Evolutionary conservation across 208 protist species (phyloP).

Genomic region (Leishmania major): DNA sequence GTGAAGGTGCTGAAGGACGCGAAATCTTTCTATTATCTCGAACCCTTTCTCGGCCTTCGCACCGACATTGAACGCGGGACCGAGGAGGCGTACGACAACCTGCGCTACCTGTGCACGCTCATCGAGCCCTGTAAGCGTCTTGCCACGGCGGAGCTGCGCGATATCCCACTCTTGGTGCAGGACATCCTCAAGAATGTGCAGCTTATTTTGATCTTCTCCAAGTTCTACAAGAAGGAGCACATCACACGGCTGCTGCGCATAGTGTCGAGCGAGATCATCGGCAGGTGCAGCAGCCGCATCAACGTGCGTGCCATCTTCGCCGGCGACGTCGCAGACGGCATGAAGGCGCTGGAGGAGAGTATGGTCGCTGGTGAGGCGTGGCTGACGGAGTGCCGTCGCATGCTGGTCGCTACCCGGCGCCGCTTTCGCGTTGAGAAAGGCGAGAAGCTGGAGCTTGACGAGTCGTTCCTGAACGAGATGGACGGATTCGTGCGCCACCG

Average conservation of each 20-base stretch:
- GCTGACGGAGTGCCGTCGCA: slow-evolving; percentile 90
- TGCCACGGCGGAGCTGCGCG: slow-evolving; percentile 68
- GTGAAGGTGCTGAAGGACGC: slow-evolving; percentile 90
- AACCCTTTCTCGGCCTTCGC: slow-evolving; percentile 94
- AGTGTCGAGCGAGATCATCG: slow-evolving; percentile 97
- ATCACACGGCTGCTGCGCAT: slow-evolving; percentile 93
- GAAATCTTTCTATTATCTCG: slow-evolving; percentile 95
- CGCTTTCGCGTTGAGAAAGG: slow-evolving; percentile 82
- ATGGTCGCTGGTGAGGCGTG: slow-evolving; percentile 92
- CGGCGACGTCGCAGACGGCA: slow-evolving; percentile 92
- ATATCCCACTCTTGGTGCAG: slow-evolving; percentile 93
- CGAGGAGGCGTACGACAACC: slow-evolving; percentile 95
- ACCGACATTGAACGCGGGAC: slow-evolving; percentile 93
- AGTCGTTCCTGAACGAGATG: slow-evolving; percentile 96
- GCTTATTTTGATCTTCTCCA: slow-evolving; percentile 94
- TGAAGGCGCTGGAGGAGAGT: slow-evolving; percentile 92
- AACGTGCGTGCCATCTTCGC: slow-evolving; percentile 94
- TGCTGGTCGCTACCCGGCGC: slow-evolving; percentile 82
- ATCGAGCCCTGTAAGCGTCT: slow-evolving; percentile 94
- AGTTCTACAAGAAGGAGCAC: slow-evolving; percentile 96
- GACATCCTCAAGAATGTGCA: slow-evolving; percentile 92
- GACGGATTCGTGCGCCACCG: slow-evolving; percentile 97
- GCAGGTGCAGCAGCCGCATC: slow-evolving; percentile 93
- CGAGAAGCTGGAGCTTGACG: slow-evolving; percentile 93
- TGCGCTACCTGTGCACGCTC: slow-evolving; percentile 95